Evolutionary conservation across 257 asterid species (phyloP).

Genomic region (Verbascum thapsus): DNA sequence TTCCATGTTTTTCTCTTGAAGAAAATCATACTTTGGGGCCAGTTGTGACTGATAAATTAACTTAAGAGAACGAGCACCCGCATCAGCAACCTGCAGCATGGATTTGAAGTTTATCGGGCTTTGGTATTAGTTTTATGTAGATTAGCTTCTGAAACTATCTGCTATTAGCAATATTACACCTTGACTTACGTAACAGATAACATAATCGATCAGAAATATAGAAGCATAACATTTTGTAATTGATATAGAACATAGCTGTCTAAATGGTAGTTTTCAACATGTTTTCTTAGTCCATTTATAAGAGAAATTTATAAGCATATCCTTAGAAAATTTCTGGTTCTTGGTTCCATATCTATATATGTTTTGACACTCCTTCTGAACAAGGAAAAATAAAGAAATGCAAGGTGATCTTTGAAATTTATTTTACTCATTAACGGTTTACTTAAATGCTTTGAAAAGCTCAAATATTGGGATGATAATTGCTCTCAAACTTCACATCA

Average conservation of each 20-base stretch:
- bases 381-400: too few species aligned
- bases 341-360: not conserved
- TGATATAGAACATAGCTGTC: constrained; percentile 9
- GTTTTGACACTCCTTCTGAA: too few species aligned
- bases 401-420: not conserved
- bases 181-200: not conserved
- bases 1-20: constrained; percentile 64
- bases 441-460: too few species aligned
- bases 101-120: constrained; percentile 27
- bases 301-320: not conserved
- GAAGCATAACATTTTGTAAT: not conserved
- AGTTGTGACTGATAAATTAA: constrained; percentile 83
- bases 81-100: constrained; percentile 82
- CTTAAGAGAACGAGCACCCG: constrained; percentile 91
- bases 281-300: not conserved
- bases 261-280: constrained; percentile 7
- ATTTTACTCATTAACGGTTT: not conserved
- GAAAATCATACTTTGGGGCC: constrained; percentile 81
- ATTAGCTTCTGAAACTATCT: constrained; percentile 6
- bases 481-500: not conserved
- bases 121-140: constrained; percentile 16
- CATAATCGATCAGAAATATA: not conserved
- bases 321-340: not conserved
- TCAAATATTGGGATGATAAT: not conserved
- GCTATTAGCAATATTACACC: constrained; percentile 10